Conservation (phyloP, 495 filamentous ascomycete species). For the Paragyromitra xinjiangensis region DNA sequence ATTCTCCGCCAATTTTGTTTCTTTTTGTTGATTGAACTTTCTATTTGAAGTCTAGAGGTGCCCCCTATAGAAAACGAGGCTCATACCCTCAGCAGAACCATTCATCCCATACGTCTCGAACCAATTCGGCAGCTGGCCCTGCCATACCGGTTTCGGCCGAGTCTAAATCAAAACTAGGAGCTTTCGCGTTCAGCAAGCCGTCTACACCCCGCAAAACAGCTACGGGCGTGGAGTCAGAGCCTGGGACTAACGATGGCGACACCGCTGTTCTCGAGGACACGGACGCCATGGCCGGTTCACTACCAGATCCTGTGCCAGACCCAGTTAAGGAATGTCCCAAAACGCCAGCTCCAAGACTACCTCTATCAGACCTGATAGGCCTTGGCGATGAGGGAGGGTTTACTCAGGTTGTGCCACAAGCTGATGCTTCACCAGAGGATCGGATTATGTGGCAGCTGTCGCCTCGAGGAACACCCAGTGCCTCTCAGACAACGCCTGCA, state of each 20-base stretch:
- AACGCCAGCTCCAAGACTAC: constrained; percentile 77
- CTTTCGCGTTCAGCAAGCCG: constrained; percentile 51
- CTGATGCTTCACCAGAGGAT: constrained; percentile 72
- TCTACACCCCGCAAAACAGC: constrained; percentile 57
- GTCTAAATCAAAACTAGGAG: constrained; percentile 53
- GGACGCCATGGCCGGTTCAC: constrained; percentile 55
- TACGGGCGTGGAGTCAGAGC: background rate
- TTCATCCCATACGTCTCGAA: constrained; percentile 29
- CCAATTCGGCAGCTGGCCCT: constrained; percentile 27
- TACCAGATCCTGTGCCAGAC: constrained; percentile 57
- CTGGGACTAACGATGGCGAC: constrained; percentile 18
- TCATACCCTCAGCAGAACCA: constrained; percentile 30
- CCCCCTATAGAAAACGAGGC: constrained; percentile 28
- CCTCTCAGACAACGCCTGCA: constrained; percentile 61
- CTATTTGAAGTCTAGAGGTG: constrained; percentile 21
- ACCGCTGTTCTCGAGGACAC: constrained; percentile 20
- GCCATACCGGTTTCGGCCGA: constrained; percentile 48
- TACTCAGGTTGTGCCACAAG: constrained; percentile 59
- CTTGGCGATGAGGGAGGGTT: constrained; percentile 66
- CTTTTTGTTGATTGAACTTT: constrained; percentile 2
- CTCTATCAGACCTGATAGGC: constrained; percentile 82
- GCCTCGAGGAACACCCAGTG: constrained; percentile 50
- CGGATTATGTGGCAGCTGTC: constrained; percentile 74
- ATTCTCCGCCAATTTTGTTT: background rate
- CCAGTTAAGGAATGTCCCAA: constrained; percentile 66